Evolutionary conservation across 2,329 filamentous ascomycete species (phyloP).

Genomic region (Lasiodiplodia sp.): DNA sequence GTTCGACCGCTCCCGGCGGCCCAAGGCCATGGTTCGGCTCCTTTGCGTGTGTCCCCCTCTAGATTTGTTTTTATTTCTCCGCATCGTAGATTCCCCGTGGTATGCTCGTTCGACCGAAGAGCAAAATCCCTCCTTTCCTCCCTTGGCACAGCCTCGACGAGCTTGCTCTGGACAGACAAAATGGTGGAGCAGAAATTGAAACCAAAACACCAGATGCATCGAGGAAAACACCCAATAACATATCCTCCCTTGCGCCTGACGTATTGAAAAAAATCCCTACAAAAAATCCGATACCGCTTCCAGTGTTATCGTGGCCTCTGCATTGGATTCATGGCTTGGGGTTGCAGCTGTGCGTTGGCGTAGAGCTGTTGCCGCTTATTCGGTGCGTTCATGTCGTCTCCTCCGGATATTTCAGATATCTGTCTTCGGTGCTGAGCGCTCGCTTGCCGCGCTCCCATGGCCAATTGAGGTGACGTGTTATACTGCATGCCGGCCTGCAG

Average conservation of each 20-base stretch:
- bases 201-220: slow-evolving; percentile 21
- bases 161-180: background rate
- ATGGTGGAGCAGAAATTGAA: slow-evolving; percentile 4
- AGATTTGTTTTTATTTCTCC: slow-evolving; percentile 12
- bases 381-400: slow-evolving; percentile 58
- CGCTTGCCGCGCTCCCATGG: slow-evolving; percentile 44
- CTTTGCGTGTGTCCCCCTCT: slow-evolving; percentile 16
- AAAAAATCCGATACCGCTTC: background rate
- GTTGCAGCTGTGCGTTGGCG: slow-evolving; percentile 46
- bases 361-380: slow-evolving; percentile 68
- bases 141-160: background rate
- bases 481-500: slow-evolving; percentile 49
- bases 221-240: slow-evolving; percentile 1
- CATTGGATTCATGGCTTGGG: slow-evolving; percentile 57
- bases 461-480: slow-evolving; percentile 47
- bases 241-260: background rate
- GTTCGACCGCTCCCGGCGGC: slow-evolving; percentile 25
- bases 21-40: background rate
- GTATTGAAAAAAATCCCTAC: background rate
- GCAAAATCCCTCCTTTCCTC: background rate
- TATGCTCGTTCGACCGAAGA: slow-evolving; percentile 1
- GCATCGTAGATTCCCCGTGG: slow-evolving; percentile 4
- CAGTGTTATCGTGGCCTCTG: slow-evolving; percentile 53
- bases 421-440: slow-evolving; percentile 59
- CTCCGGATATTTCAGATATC: slow-evolving; percentile 67